phyloP scores from a whole-genome alignment of 1,284 basidiomycete genomes.

The Cutaneotrichosporon cutaneum region DNA sequence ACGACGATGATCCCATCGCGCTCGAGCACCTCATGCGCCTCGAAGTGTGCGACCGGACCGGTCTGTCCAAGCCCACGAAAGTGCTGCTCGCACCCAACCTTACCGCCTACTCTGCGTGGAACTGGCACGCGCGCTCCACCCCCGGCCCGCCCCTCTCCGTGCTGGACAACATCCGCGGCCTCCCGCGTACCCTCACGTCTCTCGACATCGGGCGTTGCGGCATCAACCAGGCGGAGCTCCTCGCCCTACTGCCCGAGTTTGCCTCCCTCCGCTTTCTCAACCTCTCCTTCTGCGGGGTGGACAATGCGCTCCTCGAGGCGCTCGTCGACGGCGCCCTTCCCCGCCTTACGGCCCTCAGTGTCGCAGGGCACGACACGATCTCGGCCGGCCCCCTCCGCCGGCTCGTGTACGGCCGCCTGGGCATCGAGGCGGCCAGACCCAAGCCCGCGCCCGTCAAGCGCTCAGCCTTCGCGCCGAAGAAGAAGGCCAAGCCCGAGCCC shows the following conservation, averaged over 20 bases:
- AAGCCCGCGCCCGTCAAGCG: neutral
- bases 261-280: conserved; percentile 34
- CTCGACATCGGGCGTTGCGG: conserved; percentile 33
- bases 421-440: conserved; percentile 7
- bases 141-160: neutral
- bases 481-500: neutral
- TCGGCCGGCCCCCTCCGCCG: conserved; percentile 28
- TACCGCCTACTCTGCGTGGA: conserved; percentile 14
- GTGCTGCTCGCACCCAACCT: conserved; percentile 16
- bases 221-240: conserved; percentile 13
- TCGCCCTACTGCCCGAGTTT: conserved; percentile 18
- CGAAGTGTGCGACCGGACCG: neutral
- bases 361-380: conserved; percentile 30
- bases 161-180: conserved; percentile 15
- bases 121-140: neutral
- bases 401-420: conserved; percentile 25
- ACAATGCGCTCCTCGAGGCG: conserved; percentile 35
- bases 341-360: conserved; percentile 33
- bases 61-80: neutral
- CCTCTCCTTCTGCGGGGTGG: conserved; percentile 25
- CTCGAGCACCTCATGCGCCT: conserved; percentile 6
- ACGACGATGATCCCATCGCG: neutral
- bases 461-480: conserved; percentile 11
- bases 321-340: conserved; percentile 30
- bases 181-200: conserved; percentile 21